These are phyloP conservation scores for Xylaria polymorpha DNA, from an alignment of 2,329 filamentous ascomycete genomes.

Conservation along the genomic window DNA sequence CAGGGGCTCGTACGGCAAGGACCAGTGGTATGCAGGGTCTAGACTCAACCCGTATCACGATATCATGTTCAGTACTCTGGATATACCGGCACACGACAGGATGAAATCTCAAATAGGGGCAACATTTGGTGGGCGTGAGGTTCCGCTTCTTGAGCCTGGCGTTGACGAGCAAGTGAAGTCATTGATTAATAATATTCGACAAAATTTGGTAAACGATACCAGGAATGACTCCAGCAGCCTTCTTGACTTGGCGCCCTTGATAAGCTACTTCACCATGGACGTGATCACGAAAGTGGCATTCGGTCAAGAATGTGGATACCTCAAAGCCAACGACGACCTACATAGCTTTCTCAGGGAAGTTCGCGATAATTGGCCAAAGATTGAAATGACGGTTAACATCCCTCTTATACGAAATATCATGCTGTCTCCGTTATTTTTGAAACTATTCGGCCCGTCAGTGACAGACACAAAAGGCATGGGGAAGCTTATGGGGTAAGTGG, in stretches of 20 bases:
- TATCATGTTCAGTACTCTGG: constrained; percentile 62
- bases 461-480: constrained; percentile 49
- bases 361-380: constrained; percentile 16
- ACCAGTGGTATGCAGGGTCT: constrained; percentile 60
- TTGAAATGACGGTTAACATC: constrained; percentile 52
- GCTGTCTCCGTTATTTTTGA: constrained; percentile 46
- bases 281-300: constrained; percentile 63
- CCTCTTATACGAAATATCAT: constrained; percentile 56
- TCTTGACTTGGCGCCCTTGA: constrained; percentile 17
- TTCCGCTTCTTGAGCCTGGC: constrained; percentile 46
- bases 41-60: constrained; percentile 65
- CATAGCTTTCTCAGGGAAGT: constrained; percentile 52
- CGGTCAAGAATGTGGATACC: constrained; percentile 60
- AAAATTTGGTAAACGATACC: constrained; percentile 40
- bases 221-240: not conserved
- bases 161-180: constrained; percentile 59
- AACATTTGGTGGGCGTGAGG: constrained; percentile 44
- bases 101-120: constrained; percentile 55
- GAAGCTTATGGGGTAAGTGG: constrained; percentile 45
- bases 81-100: constrained; percentile 56
- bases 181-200: constrained; percentile 56
- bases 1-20: constrained; percentile 53
- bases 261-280: constrained; percentile 50
- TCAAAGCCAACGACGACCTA: constrained; percentile 57
- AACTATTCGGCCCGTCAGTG: constrained; percentile 53